A percentile compares a stretch with the other conserved stretches of the same genome.
Conservation (phyloP, 2,329 filamentous ascomycete species). For the Botryotinia narcissicola region DNA sequence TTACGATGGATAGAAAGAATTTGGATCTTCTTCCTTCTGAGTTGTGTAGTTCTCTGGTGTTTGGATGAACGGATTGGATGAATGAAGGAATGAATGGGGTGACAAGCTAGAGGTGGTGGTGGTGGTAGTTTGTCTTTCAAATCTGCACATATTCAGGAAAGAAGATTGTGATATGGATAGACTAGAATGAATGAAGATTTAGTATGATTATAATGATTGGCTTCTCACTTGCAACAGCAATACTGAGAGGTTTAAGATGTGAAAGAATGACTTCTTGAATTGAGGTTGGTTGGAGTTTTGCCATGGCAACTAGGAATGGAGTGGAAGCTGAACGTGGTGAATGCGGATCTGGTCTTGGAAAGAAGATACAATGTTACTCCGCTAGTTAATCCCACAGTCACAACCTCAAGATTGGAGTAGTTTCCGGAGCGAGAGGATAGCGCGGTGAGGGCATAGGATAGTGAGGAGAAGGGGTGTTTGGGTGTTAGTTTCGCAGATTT, state of each 20-base stretch:
- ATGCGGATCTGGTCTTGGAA: not conserved
- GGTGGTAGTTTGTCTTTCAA: not conserved
- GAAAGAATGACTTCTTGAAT: not conserved
- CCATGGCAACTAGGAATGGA: not conserved
- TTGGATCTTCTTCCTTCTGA: not conserved
- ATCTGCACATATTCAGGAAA: not conserved
- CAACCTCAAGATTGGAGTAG: not conserved
- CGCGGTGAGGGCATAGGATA: not conserved
- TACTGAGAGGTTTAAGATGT: not conserved
- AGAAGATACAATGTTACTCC: not conserved
- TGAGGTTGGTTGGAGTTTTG: not conserved
- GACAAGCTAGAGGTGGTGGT: not conserved
- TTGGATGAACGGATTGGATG: conserved; percentile 11
- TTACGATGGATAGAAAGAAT: conserved; percentile 8
- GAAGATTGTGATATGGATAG: not conserved
- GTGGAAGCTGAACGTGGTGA: not conserved
- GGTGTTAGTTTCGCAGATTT: not conserved
- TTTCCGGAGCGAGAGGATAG: not conserved
- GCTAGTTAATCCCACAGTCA: not conserved
- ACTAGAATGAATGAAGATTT: conserved; percentile 4
- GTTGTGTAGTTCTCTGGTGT: conserved; percentile 17
- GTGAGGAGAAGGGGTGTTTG: not conserved
- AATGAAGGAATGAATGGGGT: not conserved
- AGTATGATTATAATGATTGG: not conserved
- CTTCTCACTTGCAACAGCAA: not conserved